Evolutionary conservation across 768 basidiomycete species (phyloP).

Genomic region (Collybia nuda): DNA sequence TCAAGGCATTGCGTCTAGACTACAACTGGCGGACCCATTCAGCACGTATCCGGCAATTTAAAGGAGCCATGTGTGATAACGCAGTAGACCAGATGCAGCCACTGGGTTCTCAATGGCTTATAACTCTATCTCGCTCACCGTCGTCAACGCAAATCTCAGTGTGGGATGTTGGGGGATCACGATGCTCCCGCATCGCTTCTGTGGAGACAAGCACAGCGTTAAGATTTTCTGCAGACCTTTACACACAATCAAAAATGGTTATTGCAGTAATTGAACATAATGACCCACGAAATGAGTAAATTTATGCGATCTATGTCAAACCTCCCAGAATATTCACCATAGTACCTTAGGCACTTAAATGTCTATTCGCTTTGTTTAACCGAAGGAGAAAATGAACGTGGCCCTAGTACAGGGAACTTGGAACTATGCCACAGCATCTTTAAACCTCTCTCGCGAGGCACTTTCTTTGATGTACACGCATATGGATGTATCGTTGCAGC

Average conservation of each 20-base stretch:
- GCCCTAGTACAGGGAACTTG: background rate
- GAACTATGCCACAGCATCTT: conserved; percentile 10
- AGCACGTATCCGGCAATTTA: conserved; percentile 31
- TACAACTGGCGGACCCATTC: conserved; percentile 44
- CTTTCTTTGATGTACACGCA: conserved; percentile 22
- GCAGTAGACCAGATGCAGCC: conserved; percentile 37
- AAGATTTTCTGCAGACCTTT: conserved; percentile 32
- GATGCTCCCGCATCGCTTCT: conserved; percentile 23
- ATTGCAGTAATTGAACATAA: conserved; percentile 11
- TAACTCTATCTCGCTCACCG: conserved; percentile 34
- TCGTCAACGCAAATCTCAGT: conserved; percentile 37
- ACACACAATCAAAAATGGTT: conserved; percentile 6
- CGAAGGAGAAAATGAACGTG: background rate
- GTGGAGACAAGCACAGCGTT: conserved; percentile 26
- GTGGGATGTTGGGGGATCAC: conserved; percentile 38
- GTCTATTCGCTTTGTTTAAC: conserved; percentile 21
- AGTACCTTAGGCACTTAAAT: conserved; percentile 10
- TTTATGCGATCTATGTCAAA: background rate
- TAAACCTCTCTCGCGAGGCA: conserved; percentile 14
- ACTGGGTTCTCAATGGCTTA: conserved; percentile 49
- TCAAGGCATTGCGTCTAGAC: conserved; percentile 48
- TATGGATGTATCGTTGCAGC: conserved; percentile 25
- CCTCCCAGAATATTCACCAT: too few species aligned
- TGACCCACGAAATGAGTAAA: conserved; percentile 10
- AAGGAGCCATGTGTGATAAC: background rate